Evolutionary conservation across 2,329 filamentous ascomycete species (phyloP).

Genomic region (Ustulina deusta): DNA sequence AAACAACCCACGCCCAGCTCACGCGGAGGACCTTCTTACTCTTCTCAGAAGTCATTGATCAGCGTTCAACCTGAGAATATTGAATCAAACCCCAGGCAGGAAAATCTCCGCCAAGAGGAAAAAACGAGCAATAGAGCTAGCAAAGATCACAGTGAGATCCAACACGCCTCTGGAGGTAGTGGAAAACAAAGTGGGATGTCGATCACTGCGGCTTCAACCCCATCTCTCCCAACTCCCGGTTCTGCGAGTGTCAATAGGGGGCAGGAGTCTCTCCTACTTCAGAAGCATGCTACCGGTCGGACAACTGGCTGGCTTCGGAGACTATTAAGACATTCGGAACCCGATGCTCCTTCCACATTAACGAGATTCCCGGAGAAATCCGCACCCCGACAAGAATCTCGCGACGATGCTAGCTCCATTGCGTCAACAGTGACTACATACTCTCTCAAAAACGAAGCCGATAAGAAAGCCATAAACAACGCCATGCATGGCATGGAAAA

Average conservation of each 20-base stretch:
- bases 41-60: conserved; percentile 33
- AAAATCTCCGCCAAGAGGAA: conserved; percentile 36
- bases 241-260: conserved; percentile 17
- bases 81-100: conserved; percentile 36
- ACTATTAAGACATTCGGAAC: conserved; percentile 43
- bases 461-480: conserved; percentile 43
- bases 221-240: conserved; percentile 10
- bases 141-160: neutral
- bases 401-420: conserved; percentile 31
- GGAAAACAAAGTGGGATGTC: conserved; percentile 23
- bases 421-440: conserved; percentile 46
- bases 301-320: conserved; percentile 48
- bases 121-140: conserved; percentile 12
- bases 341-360: conserved; percentile 32
- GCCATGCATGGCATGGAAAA: conserved; percentile 57
- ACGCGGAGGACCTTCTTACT: conserved; percentile 16
- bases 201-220: conserved; percentile 31
- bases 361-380: conserved; percentile 47
- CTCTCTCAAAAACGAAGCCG: conserved; percentile 43
- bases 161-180: neutral
- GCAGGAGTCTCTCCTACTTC: conserved; percentile 32
- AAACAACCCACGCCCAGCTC: conserved; percentile 7
- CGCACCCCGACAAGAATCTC: conserved; percentile 41
- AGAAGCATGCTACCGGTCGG: conserved; percentile 40
- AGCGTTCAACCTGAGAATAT: conserved; percentile 30